Evolutionary conservation across 345 rosid genomes (phyloP).

Genomic region (Trapa incisa): DNA sequence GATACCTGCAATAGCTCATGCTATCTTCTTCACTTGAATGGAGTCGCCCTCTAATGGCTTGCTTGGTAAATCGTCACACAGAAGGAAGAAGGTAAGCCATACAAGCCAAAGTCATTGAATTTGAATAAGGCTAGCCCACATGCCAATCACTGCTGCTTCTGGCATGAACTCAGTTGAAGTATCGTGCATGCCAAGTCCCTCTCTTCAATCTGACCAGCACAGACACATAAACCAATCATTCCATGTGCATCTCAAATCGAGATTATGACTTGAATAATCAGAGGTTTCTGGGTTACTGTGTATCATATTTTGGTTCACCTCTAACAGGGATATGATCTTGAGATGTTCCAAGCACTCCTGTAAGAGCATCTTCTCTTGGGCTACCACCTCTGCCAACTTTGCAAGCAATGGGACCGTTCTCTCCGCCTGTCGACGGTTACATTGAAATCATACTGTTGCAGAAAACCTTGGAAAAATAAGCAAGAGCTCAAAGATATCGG

Average conservation of each 20-base stretch:
- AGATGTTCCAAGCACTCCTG: constrained; percentile 51
- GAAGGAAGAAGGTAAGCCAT: background rate
- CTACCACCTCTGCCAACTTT: constrained; percentile 41
- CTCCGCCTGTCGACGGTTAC: constrained; percentile 25
- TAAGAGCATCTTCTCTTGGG: constrained; percentile 51
- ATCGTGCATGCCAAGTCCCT: constrained; percentile 38
- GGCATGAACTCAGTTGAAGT: constrained; percentile 22
- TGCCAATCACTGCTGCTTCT: constrained; percentile 11
- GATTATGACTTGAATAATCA: background rate
- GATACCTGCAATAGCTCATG: background rate
- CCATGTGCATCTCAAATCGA: background rate
- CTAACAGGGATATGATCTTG: constrained; percentile 32
- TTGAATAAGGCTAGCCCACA: background rate
- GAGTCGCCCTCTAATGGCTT: background rate
- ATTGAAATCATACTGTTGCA: background rate
- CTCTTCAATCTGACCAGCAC: constrained; percentile 41
- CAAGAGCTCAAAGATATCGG: background rate
- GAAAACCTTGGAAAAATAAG: background rate
- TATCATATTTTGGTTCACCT: constrained; percentile 21
- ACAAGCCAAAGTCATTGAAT: background rate
- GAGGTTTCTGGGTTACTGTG: background rate
- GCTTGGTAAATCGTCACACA: background rate
- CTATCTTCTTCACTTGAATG: background rate
- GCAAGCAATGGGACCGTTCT: constrained; percentile 26
- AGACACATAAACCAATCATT: background rate